Base-by-base conservation (phyloP, 1,284 basidiomycete genomes). In the Ceratobasidium sp. region DNA sequence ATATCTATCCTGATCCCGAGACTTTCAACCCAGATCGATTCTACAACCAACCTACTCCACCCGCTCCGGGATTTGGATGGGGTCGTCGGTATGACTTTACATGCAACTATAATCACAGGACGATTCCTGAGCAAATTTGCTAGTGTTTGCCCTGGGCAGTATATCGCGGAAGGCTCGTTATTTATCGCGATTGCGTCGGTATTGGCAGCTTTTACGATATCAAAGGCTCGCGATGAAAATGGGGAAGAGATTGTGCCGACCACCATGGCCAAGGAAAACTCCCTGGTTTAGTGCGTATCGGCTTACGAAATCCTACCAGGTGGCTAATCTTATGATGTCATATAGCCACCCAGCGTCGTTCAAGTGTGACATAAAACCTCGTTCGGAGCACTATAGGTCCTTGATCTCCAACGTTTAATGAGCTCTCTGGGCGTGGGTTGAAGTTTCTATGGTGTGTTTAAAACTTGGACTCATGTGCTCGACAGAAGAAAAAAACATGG, bases 341-440 rank as follows among this genome's bases (percentile, higher is more conserved):
- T 46, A 16, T 34, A 69, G 66, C 24, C 66, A 69, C 41, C 76
- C 24, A 58, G 76, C 61, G 22, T 64, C 76, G 9, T 77, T 77
- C 75, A 63, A 76, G 51, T 77, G 76, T 54, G 56, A 51, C n/a
- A 74, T 77, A 41, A 61, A 66, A 19, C 76, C 76, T 48, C 76
- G 76, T 51, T 72, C 75, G 37, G 56, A 43, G 6, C 75, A 53
- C 24, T n/a, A 53, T 53, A 27, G 49, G 49, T 7, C n/a, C 49
- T 27, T 27, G 49, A 16, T 53, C 7, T 53, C 49, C 49, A 27
- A 53, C 13, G 39, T 13, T 41, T 41, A 41, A 41, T 6, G 13
- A 6, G 39, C 49, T 53, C 16, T n/a, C n/a, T n/a, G n/a, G n/a
- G n/a, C n/a, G n/a, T n/a, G n/a, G n/a, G n/a, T 53, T 6, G 6